These are phyloP conservation scores for Hericium coralloides DNA, from an alignment of 768 basidiomycete genomes.

Conservation along the genomic window DNA sequence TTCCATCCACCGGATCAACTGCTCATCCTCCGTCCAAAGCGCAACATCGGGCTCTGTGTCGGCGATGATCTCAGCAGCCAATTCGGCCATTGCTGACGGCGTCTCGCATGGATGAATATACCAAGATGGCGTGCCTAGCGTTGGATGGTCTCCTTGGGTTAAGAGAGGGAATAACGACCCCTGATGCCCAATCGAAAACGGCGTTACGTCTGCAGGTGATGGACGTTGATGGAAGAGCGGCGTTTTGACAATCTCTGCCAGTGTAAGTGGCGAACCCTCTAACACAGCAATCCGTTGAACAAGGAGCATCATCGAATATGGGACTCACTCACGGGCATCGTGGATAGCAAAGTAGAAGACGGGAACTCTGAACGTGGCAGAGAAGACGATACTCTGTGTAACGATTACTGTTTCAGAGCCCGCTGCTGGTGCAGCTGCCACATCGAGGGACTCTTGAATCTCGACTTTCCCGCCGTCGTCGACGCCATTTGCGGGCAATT, in stretches of 20 bases:
- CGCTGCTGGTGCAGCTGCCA: conserved; percentile 5
- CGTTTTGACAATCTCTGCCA: conserved; percentile 47
- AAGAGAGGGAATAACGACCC: conserved; percentile 61
- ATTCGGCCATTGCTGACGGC: conserved; percentile 52
- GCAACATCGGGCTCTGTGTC: conserved; percentile 13
- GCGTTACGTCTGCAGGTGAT: conserved; percentile 34
- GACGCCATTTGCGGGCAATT: conserved; percentile 9
- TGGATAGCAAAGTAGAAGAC: conserved; percentile 75
- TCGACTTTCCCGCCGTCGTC: conserved; percentile 30
- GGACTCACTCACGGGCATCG: conserved; percentile 50
- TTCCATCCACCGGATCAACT: conserved; percentile 48
- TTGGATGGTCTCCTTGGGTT: conserved; percentile 84
- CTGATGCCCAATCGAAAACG: conserved; percentile 45
- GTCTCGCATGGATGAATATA: conserved; percentile 86
- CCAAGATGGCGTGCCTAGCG: conserved; percentile 67
- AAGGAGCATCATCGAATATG: conserved; percentile 3
- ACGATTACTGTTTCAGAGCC: conserved; percentile 28
- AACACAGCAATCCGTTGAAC: conserved; percentile 9
- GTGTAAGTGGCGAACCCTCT: conserved; percentile 59
- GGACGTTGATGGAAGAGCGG: conserved; percentile 50
- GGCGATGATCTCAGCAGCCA: conserved; percentile 42
- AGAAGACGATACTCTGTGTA: conserved; percentile 65
- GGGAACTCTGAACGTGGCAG: conserved; percentile 73
- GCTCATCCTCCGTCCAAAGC: conserved; percentile 20
- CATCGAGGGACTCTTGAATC: conserved; percentile 10